Percentiles rank a stretch among this genome's conserved stretches.
Conservation (phyloP, 805 yeast species). For the Candida rishiriensis region DNA sequence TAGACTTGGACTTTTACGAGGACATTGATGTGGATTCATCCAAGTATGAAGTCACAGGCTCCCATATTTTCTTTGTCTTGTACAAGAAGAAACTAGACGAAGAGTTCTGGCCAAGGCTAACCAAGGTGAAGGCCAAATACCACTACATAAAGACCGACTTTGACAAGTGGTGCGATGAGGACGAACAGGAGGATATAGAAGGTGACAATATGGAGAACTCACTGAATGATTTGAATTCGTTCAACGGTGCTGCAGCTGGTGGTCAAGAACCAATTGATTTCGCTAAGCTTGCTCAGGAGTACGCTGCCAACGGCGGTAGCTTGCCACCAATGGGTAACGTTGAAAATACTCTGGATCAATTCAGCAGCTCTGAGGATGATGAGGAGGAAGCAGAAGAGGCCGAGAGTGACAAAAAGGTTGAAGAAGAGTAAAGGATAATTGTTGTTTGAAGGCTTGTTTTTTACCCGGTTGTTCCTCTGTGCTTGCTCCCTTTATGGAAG, state of each 20-base stretch:
- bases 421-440: conserved; percentile 1
- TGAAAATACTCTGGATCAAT: conserved; percentile 21
- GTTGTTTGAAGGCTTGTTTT: not conserved
- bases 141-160: conserved; percentile 89
- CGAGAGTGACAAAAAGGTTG: conserved; percentile 1
- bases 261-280: conserved; percentile 24
- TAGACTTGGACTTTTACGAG: conserved; percentile 70
- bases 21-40: conserved; percentile 68
- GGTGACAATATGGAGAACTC: conserved; percentile 33
- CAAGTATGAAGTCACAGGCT: conserved; percentile 53
- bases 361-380: conserved; percentile 28
- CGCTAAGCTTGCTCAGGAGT: conserved; percentile 26
- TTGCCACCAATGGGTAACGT: conserved; percentile 35
- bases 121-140: conserved; percentile 76
- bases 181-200: conserved; percentile 79
- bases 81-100: conserved; percentile 62
- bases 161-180: conserved; percentile 98
- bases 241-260: conserved; percentile 11
- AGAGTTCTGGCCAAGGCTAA: conserved; percentile 95
- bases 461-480: too few relatives aligned
- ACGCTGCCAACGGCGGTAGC: conserved; percentile 42
- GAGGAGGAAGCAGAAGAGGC: conserved; percentile 18
- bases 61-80: conserved; percentile 58
- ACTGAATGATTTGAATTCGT: conserved; percentile 16
- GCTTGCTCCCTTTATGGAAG: too few relatives aligned